Evolutionary conservation across 2,329 filamentous ascomycete genomes (phyloP).

Genomic region (Cercospora brassicicola): DNA sequence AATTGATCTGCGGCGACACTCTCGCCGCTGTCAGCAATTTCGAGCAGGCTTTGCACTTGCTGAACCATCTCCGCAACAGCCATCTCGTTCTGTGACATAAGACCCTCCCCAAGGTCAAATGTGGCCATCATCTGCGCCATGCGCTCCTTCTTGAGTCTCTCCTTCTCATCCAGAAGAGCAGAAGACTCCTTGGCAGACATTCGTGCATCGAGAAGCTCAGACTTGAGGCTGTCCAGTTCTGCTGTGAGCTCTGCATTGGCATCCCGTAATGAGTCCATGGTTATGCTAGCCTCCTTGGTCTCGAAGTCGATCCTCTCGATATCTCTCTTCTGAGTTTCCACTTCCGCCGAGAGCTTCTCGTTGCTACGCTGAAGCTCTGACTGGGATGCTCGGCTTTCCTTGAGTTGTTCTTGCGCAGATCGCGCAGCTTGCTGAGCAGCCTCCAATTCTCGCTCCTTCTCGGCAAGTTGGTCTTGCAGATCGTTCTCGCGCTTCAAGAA

Average conservation of each 20-base stretch:
- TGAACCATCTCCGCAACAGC: conserved; percentile 81
- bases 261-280: conserved; percentile 96
- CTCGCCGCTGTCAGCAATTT: conserved; percentile 74
- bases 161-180: conserved; percentile 90
- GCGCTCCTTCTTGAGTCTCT: conserved; percentile 96
- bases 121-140: conserved; percentile 99
- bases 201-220: conserved; percentile 90
- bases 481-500: conserved; percentile 95
- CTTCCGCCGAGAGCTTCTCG: conserved; percentile 78
- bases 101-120: conserved; percentile 88
- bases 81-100: conserved; percentile 90
- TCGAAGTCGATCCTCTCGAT: conserved; percentile 94
- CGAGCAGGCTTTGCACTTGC: conserved; percentile 74
- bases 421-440: conserved; percentile 76
- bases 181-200: conserved; percentile 95
- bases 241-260: conserved; percentile 88
- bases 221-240: conserved; percentile 92
- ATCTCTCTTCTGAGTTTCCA: conserved; percentile 95
- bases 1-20: conserved; percentile 79
- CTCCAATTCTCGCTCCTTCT: conserved; percentile 81
- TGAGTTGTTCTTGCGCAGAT: conserved; percentile 82
- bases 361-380: conserved; percentile 83
- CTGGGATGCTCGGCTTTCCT: conserved; percentile 81
- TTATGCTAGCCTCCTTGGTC: conserved; percentile 93
- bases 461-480: conserved; percentile 91